Base-by-base conservation (phyloP, 163 green algal genomes). In the Scenedesmus sp. region DNA sequence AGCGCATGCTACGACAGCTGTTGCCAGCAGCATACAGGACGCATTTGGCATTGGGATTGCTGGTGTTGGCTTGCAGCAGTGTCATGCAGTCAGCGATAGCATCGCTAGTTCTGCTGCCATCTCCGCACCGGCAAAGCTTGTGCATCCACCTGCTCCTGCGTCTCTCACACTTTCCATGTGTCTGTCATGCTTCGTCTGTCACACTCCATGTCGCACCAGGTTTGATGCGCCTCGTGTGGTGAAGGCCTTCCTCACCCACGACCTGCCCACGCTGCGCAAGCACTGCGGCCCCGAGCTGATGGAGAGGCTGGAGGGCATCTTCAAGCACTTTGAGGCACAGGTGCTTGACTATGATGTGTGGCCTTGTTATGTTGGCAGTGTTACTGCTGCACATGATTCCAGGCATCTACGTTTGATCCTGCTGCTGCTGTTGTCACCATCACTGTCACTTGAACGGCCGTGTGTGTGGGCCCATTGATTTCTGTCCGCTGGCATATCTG, bases 201-300 rank as follows among this genome's bases (percentile, higher is more conserved):
- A 61, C 51, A 26, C 65, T 1, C 16, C 15, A 42, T 22, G n/a
- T 78, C 16, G 13, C n/a, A 10, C 15, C 61, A 88, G 68, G 51
- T 76, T 79, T 72, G 88, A 92, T 33, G 81, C 88, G 15, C 91
- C 87, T 30, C 88, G 83, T 10, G 61, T 96, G 0, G 89, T 98
- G 44, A 95, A 94, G 86, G 97, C 96, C 1, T 99, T 98, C 93
- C 93, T 99, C 46, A 94, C 94, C 40, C 96, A 96, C 49, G 93
- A 99, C 59, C 86, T 98, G 86, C 93, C 94, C 10, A 86, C 95
- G 46, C 93, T 99, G 72, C 91, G 93, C 81, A 83, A 98, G 91
- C 96, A 98, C 93, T 98, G 95, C 94, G 96, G 95, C 5, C 91
- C 94, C 0, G 97, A 99, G 93, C 97, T 99, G 92, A 84, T 98